Base-by-base conservation (phyloP, 1,284 basidiomycete species). In the Gymnopus androsaceus region DNA sequence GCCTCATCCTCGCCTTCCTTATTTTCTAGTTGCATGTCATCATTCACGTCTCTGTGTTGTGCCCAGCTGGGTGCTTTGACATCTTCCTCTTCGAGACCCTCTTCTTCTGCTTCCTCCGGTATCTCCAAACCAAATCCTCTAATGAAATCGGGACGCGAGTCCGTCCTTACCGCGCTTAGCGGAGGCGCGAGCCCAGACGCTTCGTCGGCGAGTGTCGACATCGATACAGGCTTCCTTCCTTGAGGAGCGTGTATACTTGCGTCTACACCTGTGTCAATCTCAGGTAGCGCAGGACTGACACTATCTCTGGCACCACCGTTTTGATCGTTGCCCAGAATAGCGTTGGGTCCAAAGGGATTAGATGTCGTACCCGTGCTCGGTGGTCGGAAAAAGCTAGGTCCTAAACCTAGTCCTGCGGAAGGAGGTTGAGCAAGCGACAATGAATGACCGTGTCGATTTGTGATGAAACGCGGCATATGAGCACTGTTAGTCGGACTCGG, bases 61-160 rank as follows among this genome's bases (percentile, higher is more conserved):
- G 31, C 51, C 51, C 51, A 53, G n/a, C 31, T 53, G 15, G 51
- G 51, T 12, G 46, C 28, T 23, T 45, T 45, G 11, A 51, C n/a
- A 34, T 60, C 64, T 17, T 64, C 62, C 23, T 65, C 72, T 21
- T 71, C 72, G 19, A 78, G 77, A 38, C 70, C 70, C 25, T 78
- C 77, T 50, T 78, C 79, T 47, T 78, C 76, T 23, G 80, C 83
- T 64, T 90, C 88, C 62, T 89, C 85, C 4, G 88, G 85, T 56
- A 85, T 83, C 61, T 92, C 88, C 46, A 92, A 65, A 2, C 90
- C 88, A 68, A 92, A 92, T 2, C 90, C 89, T 60, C 85, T 81
- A 55, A 72, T 69, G 65, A 91, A 92, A 67, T 92, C 88, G 3
- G 87, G 84, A 28, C 83, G 77, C 55, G 77, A 83, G 60, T 80